Conservation (phyloP, 75 land plant species). For the Sequoia sempervirens region DNA sequence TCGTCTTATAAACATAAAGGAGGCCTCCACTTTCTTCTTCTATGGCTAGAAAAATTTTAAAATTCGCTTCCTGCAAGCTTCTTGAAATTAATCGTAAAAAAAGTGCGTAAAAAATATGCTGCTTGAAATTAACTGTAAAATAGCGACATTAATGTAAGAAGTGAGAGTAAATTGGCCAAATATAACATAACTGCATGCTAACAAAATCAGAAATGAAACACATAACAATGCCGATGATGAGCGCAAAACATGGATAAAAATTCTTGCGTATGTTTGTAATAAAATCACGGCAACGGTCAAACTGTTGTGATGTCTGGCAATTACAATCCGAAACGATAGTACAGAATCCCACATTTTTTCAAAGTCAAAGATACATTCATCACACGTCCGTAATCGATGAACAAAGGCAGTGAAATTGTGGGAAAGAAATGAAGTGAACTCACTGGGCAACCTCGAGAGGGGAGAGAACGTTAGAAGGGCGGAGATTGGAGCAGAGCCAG, state of each 20-base stretch:
- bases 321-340: neutral
- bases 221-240: neutral
- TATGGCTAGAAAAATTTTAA: no score
- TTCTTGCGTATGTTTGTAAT: neutral
- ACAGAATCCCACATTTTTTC: neutral
- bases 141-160: neutral
- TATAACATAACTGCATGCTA: neutral
- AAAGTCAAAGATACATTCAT: neutral
- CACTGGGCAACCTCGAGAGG: constrained; percentile 73
- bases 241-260: neutral
- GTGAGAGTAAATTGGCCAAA: neutral
- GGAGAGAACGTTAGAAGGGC: constrained; percentile 91
- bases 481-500: constrained; percentile 92
- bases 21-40: no score
- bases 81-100: no score
- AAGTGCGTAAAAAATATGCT: no score
- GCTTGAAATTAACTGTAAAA: neutral
- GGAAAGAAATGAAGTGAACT: constrained; percentile 4
- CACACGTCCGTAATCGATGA: neutral
- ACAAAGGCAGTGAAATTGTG: neutral
- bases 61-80: no score
- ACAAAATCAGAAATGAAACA: neutral
- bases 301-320: neutral
- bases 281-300: neutral
- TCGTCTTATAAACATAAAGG: no score